Percentiles rank a stretch among this genome's conserved stretches.
Evolutionary conservation across 148 eudicot species (phyloP).

Genomic region (Chenopodium berlandieri): DNA sequence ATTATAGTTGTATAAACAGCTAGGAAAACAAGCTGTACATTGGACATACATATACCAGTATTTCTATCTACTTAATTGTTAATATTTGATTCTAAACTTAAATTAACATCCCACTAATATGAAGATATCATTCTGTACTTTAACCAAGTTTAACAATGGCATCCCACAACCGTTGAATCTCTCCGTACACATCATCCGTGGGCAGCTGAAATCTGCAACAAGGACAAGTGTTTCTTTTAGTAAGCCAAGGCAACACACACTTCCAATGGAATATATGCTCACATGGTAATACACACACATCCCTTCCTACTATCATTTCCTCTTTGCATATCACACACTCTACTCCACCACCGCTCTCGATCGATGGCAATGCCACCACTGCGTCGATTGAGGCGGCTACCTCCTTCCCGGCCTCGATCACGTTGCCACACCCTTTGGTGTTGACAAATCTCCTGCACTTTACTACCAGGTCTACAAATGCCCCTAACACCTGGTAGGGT

Average conservation of each 20-base stretch:
- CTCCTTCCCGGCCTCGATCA: conserved; percentile 30
- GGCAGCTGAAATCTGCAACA: conserved; percentile 73
- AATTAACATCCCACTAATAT: neutral
- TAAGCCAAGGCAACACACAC: conserved; percentile 79
- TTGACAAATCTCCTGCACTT: conserved; percentile 50
- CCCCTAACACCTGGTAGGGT: conserved; percentile 29
- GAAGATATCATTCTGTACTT: too few relatives aligned
- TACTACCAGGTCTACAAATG: conserved; percentile 44
- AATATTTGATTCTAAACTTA: neutral
- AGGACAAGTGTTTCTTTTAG: conserved; percentile 76
- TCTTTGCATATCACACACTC: conserved; percentile 81
- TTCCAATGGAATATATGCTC: conserved; percentile 80
- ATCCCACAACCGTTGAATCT: conserved; percentile 76
- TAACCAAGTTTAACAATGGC: conserved; percentile 39
- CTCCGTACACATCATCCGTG: conserved; percentile 66
- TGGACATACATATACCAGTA: neutral
- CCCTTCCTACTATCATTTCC: conserved; percentile 71
- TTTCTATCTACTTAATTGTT: neutral
- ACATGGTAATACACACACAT: conserved; percentile 82
- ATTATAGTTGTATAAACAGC: neutral
- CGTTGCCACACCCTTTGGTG: conserved; percentile 30
- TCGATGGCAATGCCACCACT: conserved; percentile 55
- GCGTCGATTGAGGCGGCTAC: conserved; percentile 39
- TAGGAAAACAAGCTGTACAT: neutral
- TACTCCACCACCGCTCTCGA: conserved; percentile 33